A percentile compares a stretch with the other conserved stretches of the same genome.
Conservation (phyloP, 306 rosid species). For the Pyrus pyrifolia region DNA sequence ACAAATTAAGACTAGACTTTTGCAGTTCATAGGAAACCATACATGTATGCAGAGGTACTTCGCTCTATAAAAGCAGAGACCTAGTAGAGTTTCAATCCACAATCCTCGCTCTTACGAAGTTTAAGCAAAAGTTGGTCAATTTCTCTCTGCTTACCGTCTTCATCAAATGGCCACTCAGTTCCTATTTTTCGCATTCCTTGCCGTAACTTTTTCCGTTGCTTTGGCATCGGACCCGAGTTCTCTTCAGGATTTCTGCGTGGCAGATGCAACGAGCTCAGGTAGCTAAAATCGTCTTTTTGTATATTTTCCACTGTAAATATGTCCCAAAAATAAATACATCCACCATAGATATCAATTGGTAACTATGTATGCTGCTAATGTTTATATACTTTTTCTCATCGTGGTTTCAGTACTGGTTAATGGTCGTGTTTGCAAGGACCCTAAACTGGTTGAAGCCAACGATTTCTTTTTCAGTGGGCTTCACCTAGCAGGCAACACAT, state of each 20-base stretch:
- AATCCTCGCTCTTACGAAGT: neutral
- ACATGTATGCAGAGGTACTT: neutral
- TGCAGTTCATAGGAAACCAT: neutral
- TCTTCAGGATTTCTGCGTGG: conserved; percentile 29
- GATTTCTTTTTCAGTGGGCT: conserved; percentile 26
- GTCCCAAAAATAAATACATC: neutral
- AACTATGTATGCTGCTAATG: neutral
- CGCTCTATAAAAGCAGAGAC: conserved; percentile 4
- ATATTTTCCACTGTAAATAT: neutral
- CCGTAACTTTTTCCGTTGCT: neutral
- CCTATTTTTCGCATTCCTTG: neutral
- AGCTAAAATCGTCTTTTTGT: neutral
- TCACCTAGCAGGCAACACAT: conserved; percentile 17
- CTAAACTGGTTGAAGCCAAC: conserved; percentile 4
- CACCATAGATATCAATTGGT: neutral
- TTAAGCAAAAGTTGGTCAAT: neutral
- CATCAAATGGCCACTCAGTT: neutral
- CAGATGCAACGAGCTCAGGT: conserved; percentile 14
- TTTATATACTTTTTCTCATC: neutral
- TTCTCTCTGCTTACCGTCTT: neutral
- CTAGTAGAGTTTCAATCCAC: neutral
- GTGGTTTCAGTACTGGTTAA: conserved; percentile 18
- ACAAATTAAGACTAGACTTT: neutral
- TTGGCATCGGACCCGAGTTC: conserved; percentile 14
- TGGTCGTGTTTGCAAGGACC: conserved; percentile 25